These are phyloP conservation scores for Hypsizygus marmoreus DNA, from an alignment of 768 basidiomycete species.

Conservation along the genomic window DNA sequence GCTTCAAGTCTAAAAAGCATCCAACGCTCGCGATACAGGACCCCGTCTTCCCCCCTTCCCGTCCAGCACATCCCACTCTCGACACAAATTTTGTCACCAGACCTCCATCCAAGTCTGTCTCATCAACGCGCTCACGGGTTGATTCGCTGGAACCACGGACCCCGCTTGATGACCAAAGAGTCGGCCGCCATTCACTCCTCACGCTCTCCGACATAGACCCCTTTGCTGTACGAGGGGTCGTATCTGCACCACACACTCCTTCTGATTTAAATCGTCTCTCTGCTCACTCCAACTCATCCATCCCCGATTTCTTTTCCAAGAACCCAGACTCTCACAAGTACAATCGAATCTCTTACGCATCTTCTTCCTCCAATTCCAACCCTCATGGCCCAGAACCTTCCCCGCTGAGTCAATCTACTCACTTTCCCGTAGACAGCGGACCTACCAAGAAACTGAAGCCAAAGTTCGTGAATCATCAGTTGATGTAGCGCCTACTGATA, in stretches of 20 bases:
- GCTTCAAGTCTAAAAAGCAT: slow-evolving; percentile 64
- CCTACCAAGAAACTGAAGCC: slow-evolving; percentile 11
- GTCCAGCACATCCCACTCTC: slow-evolving; percentile 22
- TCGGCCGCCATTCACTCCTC: slow-evolving; percentile 52
- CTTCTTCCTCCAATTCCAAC: slow-evolving; percentile 59
- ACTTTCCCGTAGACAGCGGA: not conserved
- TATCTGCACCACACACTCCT: slow-evolving; percentile 39
- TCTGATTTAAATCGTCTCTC: slow-evolving; percentile 52
- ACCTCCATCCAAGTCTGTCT: slow-evolving; percentile 55
- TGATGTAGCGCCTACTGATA: slow-evolving; percentile 3
- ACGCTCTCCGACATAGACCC: slow-evolving; percentile 68
- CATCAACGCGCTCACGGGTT: slow-evolving; percentile 56
- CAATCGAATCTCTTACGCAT: slow-evolving; percentile 56
- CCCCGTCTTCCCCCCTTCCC: slow-evolving; percentile 32
- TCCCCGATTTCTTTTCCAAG: slow-evolving; percentile 44
- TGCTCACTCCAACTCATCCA: slow-evolving; percentile 53
- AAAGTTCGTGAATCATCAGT: slow-evolving; percentile 16
- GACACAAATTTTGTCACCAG: slow-evolving; percentile 32
- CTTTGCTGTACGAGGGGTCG: slow-evolving; percentile 54
- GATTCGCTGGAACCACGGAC: slow-evolving; percentile 58
- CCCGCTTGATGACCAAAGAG: slow-evolving; percentile 48
- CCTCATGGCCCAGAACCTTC: slow-evolving; percentile 30
- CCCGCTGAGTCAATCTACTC: slow-evolving; percentile 9
- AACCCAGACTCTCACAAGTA: slow-evolving; percentile 34
- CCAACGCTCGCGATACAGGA: slow-evolving; percentile 55